Percentiles rank a stretch among this genome's conserved stretches.
These are phyloP conservation scores for Lactarius trivialis DNA, from an alignment of 768 basidiomycete species.

Conservation along the genomic window DNA sequence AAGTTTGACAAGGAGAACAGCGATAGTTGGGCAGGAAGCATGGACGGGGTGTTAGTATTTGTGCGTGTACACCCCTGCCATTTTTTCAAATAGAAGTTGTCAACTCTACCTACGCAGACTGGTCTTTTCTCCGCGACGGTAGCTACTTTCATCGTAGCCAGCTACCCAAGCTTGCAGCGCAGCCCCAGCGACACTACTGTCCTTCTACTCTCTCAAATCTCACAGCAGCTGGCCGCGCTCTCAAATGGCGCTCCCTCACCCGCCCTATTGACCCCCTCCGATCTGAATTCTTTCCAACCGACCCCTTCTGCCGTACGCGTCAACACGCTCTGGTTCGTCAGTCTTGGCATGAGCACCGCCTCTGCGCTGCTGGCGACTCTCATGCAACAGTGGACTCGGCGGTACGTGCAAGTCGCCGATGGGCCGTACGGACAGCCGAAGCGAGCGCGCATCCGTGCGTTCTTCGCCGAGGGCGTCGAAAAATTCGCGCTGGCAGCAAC, in stretches of 20 bases:
- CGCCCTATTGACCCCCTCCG: neutral
- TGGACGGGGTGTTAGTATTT: no score
- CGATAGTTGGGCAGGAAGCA: no score
- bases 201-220: conserved; percentile 10
- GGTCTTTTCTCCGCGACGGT: conserved; percentile 27
- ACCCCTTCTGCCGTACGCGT: conserved; percentile 10
- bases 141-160: no score
- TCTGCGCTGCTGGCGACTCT: conserved; percentile 18
- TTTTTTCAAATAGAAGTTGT: neutral
- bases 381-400: no score
- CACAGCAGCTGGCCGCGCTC: neutral
- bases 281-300: neutral
- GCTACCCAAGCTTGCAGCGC: conserved; percentile 16
- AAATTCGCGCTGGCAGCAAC: no score
- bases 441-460: no score
- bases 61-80: neutral
- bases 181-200: conserved; percentile 10
- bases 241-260: neutral
- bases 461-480: no score
- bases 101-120: conserved; percentile 8
- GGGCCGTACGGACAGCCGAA: no score
- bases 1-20: no score
- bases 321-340: conserved; percentile 18
- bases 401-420: no score
- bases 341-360: conserved; percentile 10